These are phyloP conservation scores for Penicillium salamii DNA, from an alignment of 495 filamentous ascomycete genomes.

Conservation along the genomic window DNA sequence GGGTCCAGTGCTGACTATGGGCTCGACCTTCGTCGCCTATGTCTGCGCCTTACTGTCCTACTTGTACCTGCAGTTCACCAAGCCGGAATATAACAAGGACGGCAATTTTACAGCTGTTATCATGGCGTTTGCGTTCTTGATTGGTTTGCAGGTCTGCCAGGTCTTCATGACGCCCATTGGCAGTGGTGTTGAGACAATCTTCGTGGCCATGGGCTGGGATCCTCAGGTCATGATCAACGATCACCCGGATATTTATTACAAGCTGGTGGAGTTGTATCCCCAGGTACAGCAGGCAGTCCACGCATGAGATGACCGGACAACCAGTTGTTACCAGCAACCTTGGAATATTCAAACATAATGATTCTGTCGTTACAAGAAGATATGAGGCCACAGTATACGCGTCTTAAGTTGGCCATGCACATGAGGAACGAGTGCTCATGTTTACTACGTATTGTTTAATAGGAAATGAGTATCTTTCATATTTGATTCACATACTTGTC, in stretches of 20 bases:
- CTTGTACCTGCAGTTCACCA: conserved; percentile 77
- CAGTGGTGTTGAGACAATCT: conserved; percentile 70
- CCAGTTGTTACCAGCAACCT: neutral
- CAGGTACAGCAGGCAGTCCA: conserved; percentile 73
- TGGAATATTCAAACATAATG: neutral
- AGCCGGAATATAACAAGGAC: conserved; percentile 70
- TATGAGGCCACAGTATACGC: neutral
- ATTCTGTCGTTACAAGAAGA: neutral
- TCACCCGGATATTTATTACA: conserved; percentile 74
- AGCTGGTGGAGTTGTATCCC: conserved; percentile 77
- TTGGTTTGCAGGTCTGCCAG: conserved; percentile 83
- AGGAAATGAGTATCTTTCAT: neutral
- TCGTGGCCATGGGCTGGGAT: conserved; percentile 85
- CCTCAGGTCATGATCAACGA: conserved; percentile 80
- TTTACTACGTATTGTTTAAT: neutral
- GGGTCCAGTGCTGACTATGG: conserved; percentile 86
- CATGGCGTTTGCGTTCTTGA: conserved; percentile 79
- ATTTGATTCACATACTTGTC: neutral
- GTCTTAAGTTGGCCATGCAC: neutral
- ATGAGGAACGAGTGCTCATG: neutral
- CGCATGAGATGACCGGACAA: conserved; percentile 30
- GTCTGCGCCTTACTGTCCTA: conserved; percentile 78
- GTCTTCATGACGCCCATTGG: conserved; percentile 78
- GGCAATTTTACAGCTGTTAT: conserved; percentile 73
- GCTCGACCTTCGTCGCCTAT: conserved; percentile 78